A percentile compares a stretch with the other conserved stretches of the same genome.
Conservation (phyloP, 495 filamentous ascomycete species). For the Cladorrhinum samala region DNA sequence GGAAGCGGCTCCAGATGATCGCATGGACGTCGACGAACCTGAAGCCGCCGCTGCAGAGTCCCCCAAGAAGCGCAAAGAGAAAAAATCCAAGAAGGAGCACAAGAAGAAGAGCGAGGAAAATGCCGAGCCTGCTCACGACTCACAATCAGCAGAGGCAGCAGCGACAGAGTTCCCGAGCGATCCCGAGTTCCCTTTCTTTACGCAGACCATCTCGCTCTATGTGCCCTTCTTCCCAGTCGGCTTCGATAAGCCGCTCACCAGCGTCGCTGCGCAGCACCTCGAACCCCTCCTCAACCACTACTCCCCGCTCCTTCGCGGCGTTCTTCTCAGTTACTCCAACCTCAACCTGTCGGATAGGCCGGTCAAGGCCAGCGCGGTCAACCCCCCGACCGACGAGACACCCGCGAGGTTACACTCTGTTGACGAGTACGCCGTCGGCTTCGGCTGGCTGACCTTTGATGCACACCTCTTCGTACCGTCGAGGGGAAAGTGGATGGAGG, state of each 20-base stretch:
- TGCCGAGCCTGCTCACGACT: neutral
- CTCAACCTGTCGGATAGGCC: conserved; percentile 40
- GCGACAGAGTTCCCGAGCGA: conserved; percentile 7
- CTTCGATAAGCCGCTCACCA: conserved; percentile 39
- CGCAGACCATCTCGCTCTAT: conserved; percentile 43
- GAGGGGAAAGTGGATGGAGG: conserved; percentile 45
- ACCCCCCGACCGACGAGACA: conserved; percentile 34
- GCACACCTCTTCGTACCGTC: conserved; percentile 40
- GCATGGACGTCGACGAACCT: conserved; percentile 16
- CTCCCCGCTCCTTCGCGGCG: conserved; percentile 38
- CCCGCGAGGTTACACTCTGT: conserved; percentile 32
- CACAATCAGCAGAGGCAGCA: conserved; percentile 4
- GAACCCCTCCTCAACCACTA: conserved; percentile 42
- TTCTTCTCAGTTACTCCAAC: conserved; percentile 42
- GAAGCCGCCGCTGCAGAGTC: conserved; percentile 14
- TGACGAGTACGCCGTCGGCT: conserved; percentile 42
- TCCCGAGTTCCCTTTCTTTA: conserved; percentile 40
- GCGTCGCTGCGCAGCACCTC: conserved; percentile 39
- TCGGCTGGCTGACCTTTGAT: conserved; percentile 43
- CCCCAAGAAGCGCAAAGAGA: conserved; percentile 22
- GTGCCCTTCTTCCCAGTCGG: conserved; percentile 41
- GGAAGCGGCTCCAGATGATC: conserved; percentile 2
- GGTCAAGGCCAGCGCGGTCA: conserved; percentile 24
- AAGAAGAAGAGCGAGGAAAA: conserved; percentile 18
- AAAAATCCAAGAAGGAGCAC: conserved; percentile 26